Conservation (phyloP, 164 flowering plant species). For the Sextonia rubra region DNA sequence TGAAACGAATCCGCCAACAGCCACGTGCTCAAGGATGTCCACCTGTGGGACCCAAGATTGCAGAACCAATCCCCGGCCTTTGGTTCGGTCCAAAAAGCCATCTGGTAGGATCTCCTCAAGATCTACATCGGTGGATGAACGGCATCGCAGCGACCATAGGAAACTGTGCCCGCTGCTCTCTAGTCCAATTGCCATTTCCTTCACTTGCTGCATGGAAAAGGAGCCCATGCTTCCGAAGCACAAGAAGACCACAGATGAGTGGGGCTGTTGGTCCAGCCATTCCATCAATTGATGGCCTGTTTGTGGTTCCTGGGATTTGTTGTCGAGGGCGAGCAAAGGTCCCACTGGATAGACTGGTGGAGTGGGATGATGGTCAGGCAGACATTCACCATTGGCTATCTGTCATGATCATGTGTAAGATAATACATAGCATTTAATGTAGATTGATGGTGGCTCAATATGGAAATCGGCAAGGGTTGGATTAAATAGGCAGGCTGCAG, state of each 20-base stretch:
- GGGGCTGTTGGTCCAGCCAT: constrained; percentile 12
- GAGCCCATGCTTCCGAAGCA: constrained; percentile 16
- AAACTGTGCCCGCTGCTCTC: constrained; percentile 5
- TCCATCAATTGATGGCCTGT: not conserved
- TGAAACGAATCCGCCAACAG: constrained; percentile 14
- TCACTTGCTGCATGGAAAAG: constrained; percentile 15
- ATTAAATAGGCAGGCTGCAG: no score
- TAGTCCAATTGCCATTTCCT: constrained; percentile 16
- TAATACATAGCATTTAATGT: no score
- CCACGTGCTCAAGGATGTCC: constrained; percentile 7
- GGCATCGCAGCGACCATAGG: constrained; percentile 5
- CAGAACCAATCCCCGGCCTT: constrained; percentile 12
- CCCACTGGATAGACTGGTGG: constrained; percentile 37
- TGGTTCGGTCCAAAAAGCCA: constrained; percentile 12
- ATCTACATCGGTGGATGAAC: not conserved
- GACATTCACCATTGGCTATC: not conserved
- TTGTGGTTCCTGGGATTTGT: constrained; percentile 1
- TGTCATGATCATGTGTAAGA: not conserved
- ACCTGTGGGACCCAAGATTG: constrained; percentile 14
- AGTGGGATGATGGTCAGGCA: constrained; percentile 1
- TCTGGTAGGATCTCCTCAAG: constrained; percentile 10
- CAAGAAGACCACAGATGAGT: constrained; percentile 7
- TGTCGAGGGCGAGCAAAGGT: not conserved
- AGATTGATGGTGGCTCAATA: no score
- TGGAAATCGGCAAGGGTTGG: no score